phyloP scores from a whole-genome alignment of 176 grass and related monocot genomes.

The Carex littledalei region DNA sequence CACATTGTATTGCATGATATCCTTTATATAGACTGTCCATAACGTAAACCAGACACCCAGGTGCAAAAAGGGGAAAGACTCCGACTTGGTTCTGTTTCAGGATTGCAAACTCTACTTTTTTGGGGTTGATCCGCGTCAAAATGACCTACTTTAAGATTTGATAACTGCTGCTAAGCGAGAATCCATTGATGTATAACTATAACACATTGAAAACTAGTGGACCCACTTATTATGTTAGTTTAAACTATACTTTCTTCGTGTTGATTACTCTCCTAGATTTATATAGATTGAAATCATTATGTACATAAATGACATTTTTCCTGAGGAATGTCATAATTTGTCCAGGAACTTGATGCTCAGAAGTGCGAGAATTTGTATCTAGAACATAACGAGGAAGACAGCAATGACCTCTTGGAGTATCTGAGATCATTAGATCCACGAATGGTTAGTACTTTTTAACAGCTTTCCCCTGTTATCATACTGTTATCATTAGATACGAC shows the following conservation, averaged over 20 bases:
- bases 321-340: background rate
- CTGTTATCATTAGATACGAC: background rate
- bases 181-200: no score
- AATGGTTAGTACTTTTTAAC: constrained; percentile 16
- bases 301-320: background rate
- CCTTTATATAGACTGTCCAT: no score
- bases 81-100: no score
- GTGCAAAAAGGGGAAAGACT: no score
- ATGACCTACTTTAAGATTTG: no score
- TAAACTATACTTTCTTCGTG: background rate
- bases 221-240: background rate
- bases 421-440: constrained; percentile 39
- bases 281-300: background rate
- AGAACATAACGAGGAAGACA: constrained; percentile 23
- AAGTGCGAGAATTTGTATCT: constrained; percentile 29
- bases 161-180: no score
- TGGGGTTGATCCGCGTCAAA: no score
- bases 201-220: background rate
- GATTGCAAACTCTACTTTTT: no score
- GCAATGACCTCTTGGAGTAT: constrained; percentile 41
- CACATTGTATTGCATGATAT: no score
- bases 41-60: no score
- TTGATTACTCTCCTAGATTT: background rate
- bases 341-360: constrained; percentile 30
- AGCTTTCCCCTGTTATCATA: background rate